These are phyloP conservation scores for Baudoinia panamericana DNA, from an alignment of 495 filamentous ascomycete genomes.

Conservation along the genomic window DNA sequence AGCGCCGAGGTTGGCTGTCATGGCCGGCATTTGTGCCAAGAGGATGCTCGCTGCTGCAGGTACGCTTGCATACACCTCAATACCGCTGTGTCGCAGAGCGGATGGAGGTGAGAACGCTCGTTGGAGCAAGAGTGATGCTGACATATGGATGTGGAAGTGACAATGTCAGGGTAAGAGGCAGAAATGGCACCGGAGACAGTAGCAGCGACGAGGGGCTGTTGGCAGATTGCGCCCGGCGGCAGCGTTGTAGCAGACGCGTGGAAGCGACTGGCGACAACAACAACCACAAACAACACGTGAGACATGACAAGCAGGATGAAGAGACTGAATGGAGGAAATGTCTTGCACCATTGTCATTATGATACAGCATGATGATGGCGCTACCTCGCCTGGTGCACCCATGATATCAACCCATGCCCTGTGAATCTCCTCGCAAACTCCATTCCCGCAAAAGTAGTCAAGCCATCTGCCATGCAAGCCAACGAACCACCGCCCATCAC, in stretches of 20 bases:
- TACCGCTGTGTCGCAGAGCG: too few species aligned
- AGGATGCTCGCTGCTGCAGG: too few species aligned
- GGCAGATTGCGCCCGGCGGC: constrained; percentile 15
- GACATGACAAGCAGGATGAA: background rate
- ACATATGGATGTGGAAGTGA: too few species aligned
- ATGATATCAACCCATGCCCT: constrained; percentile 14
- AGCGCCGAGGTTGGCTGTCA: too few species aligned
- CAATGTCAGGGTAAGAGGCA: too few species aligned
- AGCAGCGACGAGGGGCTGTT: background rate
- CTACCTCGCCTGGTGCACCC: constrained; percentile 16
- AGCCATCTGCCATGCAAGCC: background rate
- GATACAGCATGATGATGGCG: constrained; percentile 18
- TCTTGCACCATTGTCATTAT: constrained; percentile 23
- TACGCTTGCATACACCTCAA: too few species aligned
- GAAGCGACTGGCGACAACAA: constrained; percentile 2
- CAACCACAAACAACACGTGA: background rate
- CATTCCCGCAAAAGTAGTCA: constrained; percentile 7
- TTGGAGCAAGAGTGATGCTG: too few species aligned
- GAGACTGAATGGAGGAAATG: constrained; percentile 5
- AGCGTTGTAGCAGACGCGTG: background rate
- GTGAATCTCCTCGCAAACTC: constrained; percentile 12
- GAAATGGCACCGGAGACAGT: background rate
- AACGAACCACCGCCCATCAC: constrained; percentile 18
- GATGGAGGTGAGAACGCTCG: too few species aligned
- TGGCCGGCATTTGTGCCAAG: too few species aligned